Percentiles rank a stretch among this genome's conserved stretches.
Conservation (phyloP, 257 asterid genomes). For the Ehretia macrophylla region DNA sequence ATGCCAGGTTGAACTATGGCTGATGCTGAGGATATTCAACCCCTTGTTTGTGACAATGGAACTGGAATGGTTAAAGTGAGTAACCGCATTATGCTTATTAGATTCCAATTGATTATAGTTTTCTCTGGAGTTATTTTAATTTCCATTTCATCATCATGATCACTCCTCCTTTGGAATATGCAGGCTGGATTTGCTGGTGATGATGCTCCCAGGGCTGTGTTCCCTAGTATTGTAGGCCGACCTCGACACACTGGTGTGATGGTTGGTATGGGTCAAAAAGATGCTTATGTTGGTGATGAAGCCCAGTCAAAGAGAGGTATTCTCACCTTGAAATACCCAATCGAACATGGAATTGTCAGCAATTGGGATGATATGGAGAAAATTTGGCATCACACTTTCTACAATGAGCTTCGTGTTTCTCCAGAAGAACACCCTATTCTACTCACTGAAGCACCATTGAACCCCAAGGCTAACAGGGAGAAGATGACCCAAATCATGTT, state of each 20-base stretch:
- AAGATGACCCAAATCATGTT: constrained; percentile 50
- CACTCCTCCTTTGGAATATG: neutral
- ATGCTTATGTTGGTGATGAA: constrained; percentile 37
- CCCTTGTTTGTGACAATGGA: constrained; percentile 8
- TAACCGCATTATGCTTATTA: neutral
- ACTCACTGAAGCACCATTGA: constrained; percentile 45
- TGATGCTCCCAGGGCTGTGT: constrained; percentile 47
- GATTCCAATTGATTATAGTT: neutral
- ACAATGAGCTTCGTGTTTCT: constrained; percentile 41
- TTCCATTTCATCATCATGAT: neutral
- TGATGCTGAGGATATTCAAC: constrained; percentile 4
- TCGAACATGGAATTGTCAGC: constrained; percentile 45
- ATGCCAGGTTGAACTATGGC: constrained; percentile 2
- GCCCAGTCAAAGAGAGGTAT: constrained; percentile 41
- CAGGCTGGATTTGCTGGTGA: constrained; percentile 52
- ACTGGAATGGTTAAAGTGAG: constrained; percentile 9
- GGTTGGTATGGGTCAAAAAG: constrained; percentile 42
- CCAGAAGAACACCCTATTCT: constrained; percentile 48
- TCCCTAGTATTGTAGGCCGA: constrained; percentile 38
- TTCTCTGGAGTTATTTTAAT: neutral
- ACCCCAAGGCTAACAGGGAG: constrained; percentile 44
- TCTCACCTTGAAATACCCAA: constrained; percentile 37
- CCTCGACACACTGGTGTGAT: constrained; percentile 38
- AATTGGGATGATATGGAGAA: constrained; percentile 55
- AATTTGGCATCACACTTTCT: constrained; percentile 48